Conservation (phyloP, 805 yeast species). For the Wickerhamiella australiensis region DNA sequence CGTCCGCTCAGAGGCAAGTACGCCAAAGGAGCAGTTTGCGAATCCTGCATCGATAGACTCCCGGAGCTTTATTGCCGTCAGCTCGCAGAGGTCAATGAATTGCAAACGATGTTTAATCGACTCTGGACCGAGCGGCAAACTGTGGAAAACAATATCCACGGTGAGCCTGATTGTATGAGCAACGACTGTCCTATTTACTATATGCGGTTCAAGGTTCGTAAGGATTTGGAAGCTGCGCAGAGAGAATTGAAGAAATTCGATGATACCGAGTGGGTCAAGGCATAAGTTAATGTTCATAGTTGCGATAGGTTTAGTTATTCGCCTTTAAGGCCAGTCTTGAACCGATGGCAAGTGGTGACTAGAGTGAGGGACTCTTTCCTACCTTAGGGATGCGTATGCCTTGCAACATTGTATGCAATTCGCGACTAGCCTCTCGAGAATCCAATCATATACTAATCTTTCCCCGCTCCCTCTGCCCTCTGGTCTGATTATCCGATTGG, state of each 20-base stretch:
- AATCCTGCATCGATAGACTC: conserved; percentile 55
- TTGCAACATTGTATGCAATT: no score
- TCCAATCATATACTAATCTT: no score
- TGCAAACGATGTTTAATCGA: conserved; percentile 73
- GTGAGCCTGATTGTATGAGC: conserved; percentile 87
- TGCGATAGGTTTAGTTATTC: no score
- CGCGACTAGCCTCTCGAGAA: no score
- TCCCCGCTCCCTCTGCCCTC: no score
- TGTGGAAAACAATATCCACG: conserved; percentile 92
- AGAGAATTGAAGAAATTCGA: conserved; percentile 57
- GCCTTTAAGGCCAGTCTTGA: no score
- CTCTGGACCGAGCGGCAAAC: conserved; percentile 98
- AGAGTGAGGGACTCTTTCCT: no score
- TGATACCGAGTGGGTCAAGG: conserved; percentile 27
- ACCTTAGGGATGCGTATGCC: no score
- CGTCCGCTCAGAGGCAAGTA: conserved; percentile 48
- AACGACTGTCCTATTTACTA: conserved; percentile 96
- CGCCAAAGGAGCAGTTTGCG: conserved; percentile 67
- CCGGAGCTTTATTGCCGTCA: conserved; percentile 75
- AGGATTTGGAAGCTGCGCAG: conserved; percentile 48
- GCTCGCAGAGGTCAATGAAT: conserved; percentile 60
- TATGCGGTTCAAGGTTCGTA: conserved; percentile 83
- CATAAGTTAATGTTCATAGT: no score
- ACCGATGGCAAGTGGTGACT: no score
- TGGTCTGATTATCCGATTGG: no score